Evolutionary conservation across 176 grass and related monocot genomes (phyloP).

Genomic region (Triticum monococcum): DNA sequence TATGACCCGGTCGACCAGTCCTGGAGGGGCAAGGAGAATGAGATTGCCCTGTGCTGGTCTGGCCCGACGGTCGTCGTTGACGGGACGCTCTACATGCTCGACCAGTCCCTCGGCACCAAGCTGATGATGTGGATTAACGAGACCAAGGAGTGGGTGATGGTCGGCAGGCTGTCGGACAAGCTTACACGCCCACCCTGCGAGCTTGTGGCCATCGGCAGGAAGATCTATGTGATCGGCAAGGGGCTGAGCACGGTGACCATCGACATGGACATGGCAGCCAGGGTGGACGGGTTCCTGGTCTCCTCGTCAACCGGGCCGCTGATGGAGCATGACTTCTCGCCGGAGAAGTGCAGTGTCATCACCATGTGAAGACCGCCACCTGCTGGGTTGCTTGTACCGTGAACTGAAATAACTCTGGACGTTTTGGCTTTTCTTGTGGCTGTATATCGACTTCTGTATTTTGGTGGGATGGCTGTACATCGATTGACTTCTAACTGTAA

Average conservation of each 20-base stretch:
- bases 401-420: not conserved
- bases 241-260: constrained; percentile 50
- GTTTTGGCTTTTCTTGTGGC: not conserved
- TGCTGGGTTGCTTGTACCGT: not conserved
- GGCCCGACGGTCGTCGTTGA: constrained; percentile 58
- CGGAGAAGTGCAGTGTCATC: constrained; percentile 64
- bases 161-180: constrained; percentile 60
- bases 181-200: constrained; percentile 36
- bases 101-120: constrained; percentile 42
- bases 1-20: constrained; percentile 47
- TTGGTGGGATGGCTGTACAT: not conserved
- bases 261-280: constrained; percentile 48
- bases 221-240: constrained; percentile 53
- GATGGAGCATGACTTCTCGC: constrained; percentile 41
- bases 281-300: constrained; percentile 42
- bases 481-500: not conserved
- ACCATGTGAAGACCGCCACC: constrained; percentile 41
- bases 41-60: constrained; percentile 49
- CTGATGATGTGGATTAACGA: constrained; percentile 62
- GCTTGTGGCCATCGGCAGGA: constrained; percentile 50
- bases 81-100: constrained; percentile 61
- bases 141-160: constrained; percentile 42
- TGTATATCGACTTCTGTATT: not conserved
- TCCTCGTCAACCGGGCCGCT: constrained; percentile 33
- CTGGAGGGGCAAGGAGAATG: constrained; percentile 54